phyloP scores from a whole-genome alignment of 345 rosid species.

The Rhizophora apiculata region DNA sequence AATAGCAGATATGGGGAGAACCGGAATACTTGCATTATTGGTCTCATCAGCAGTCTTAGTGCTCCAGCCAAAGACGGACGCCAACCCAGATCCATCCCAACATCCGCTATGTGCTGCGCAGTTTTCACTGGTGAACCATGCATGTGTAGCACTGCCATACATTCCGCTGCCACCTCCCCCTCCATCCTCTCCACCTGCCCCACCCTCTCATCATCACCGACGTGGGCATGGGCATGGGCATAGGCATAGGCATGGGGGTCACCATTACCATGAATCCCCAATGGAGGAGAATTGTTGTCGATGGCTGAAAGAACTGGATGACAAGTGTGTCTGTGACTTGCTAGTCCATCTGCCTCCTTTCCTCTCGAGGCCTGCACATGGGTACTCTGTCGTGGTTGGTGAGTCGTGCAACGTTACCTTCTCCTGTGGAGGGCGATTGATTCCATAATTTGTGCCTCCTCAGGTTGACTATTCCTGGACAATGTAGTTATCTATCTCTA shows the following conservation, averaged over 20 bases:
- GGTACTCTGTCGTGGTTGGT: conserved; percentile 48
- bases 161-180: conserved; percentile 22
- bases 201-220: not conserved
- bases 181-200: not conserved
- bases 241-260: not conserved
- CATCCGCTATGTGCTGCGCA: conserved; percentile 69
- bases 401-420: conserved; percentile 55
- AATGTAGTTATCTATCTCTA: not conserved
- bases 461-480: not conserved
- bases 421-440: conserved; percentile 40
- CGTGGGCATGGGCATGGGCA: conserved; percentile 10
- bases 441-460: not conserved
- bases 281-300: conserved; percentile 52
- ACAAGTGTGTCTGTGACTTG: conserved; percentile 73
- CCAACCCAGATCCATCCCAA: conserved; percentile 15
- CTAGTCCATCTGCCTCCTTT: conserved; percentile 68
- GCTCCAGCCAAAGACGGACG: conserved; percentile 8
- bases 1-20: conserved; percentile 23
- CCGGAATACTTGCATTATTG: conserved; percentile 1
- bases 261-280: not conserved
- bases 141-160: conserved; percentile 48
- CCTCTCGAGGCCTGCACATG: conserved; percentile 63
- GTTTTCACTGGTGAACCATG: conserved; percentile 58
- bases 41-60: conserved; percentile 11
- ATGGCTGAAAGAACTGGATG: conserved; percentile 67